These are phyloP conservation scores for Mycena latifolia DNA, from an alignment of 768 basidiomycete genomes.

Conservation along the genomic window DNA sequence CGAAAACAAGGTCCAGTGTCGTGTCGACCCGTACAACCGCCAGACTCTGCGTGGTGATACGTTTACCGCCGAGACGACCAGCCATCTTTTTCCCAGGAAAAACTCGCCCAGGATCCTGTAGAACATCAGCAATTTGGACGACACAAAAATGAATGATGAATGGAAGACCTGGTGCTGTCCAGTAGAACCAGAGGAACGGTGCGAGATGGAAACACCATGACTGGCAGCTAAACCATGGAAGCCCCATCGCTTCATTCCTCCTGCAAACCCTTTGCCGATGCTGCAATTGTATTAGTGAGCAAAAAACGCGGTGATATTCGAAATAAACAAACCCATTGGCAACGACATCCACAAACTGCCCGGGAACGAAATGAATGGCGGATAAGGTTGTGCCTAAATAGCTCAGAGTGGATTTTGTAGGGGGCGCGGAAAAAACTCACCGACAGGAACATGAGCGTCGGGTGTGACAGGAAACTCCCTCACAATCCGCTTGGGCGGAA, in stretches of 20 bases:
- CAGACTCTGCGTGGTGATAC: slow-evolving; percentile 89
- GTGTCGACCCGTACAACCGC: slow-evolving; percentile 91
- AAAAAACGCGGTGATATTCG: background rate
- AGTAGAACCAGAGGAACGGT: slow-evolving; percentile 93
- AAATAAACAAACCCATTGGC: slow-evolving; percentile 23
- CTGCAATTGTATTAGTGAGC: slow-evolving; percentile 53
- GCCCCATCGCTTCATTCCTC: slow-evolving; percentile 96
- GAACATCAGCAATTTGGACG: slow-evolving; percentile 13
- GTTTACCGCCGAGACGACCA: slow-evolving; percentile 89
- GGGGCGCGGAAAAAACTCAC: slow-evolving; percentile 57
- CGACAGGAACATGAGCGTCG: slow-evolving; percentile 92
- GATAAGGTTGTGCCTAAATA: slow-evolving; percentile 85
- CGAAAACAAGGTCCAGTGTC: slow-evolving; percentile 87
- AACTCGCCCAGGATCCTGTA: slow-evolving; percentile 93
- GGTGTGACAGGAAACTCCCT: slow-evolving; percentile 91
- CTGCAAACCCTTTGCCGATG: slow-evolving; percentile 97
- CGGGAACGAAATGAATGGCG: slow-evolving; percentile 96
- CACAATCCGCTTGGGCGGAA: slow-evolving; percentile 85
- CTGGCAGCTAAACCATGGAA: slow-evolving; percentile 93
- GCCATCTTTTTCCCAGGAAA: slow-evolving; percentile 99
- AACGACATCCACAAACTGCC: slow-evolving; percentile 86
- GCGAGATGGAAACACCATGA: slow-evolving; percentile 96
- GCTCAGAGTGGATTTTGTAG: background rate
- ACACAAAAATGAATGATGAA: slow-evolving; percentile 1
- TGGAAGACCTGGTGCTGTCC: slow-evolving; percentile 90